Conservation (phyloP, 1,284 basidiomycete species). For the Trametes hirsuta region DNA sequence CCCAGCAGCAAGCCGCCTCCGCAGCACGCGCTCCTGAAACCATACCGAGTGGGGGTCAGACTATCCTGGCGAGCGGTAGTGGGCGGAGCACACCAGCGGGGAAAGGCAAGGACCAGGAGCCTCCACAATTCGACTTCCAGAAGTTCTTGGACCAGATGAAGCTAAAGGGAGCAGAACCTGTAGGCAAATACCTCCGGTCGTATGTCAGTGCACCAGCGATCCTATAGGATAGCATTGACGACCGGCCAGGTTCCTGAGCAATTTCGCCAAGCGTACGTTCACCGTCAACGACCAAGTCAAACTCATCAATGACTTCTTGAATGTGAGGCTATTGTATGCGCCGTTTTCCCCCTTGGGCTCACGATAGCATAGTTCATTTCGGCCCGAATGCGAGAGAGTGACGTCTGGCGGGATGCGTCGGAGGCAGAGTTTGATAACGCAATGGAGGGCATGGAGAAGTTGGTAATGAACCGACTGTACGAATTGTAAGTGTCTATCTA, state of each 20-base stretch:
- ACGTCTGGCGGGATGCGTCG: slow-evolving; percentile 78
- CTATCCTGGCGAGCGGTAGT: slow-evolving; percentile 17
- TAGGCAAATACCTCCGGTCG: slow-evolving; percentile 91
- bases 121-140: slow-evolving; percentile 79
- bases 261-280: slow-evolving; percentile 88
- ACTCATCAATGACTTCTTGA: slow-evolving; percentile 90
- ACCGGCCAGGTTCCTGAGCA: slow-evolving; percentile 77
- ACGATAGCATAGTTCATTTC: slow-evolving; percentile 74
- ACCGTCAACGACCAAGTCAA: slow-evolving; percentile 91
- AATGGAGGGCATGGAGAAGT: slow-evolving; percentile 98
- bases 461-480: slow-evolving; percentile 98
- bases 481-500: slow-evolving; percentile 67
- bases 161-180: slow-evolving; percentile 80
- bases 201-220: slow-evolving; percentile 43
- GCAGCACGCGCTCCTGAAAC: slow-evolving; percentile 17
- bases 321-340: slow-evolving; percentile 51
- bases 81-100: slow-evolving; percentile 30
- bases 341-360: background rate
- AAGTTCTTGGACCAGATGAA: slow-evolving; percentile 92
- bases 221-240: background rate
- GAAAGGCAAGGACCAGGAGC: slow-evolving; percentile 30
- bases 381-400: slow-evolving; percentile 82
- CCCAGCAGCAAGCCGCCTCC: slow-evolving; percentile 47
- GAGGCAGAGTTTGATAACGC: slow-evolving; percentile 95
- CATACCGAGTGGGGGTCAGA: slow-evolving; percentile 1